Percentiles rank a stretch among this genome's conserved stretches.
These are phyloP conservation scores for Sporisorium reilianum DNA, from an alignment of 1,284 basidiomycete genomes.

Conservation along the genomic window DNA sequence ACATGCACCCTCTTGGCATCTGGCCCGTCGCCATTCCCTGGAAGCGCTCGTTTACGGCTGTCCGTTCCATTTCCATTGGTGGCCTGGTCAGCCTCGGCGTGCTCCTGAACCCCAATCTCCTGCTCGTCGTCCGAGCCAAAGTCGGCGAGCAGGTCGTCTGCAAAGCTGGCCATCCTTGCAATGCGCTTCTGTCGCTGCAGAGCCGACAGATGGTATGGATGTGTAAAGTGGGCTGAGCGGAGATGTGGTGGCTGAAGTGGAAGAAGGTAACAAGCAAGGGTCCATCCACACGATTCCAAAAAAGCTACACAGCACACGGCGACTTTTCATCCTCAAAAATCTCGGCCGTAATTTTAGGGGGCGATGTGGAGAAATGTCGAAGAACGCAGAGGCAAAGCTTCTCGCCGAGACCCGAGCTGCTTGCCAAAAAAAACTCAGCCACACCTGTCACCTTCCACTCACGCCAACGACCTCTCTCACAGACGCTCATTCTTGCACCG, in stretches of 20 bases:
- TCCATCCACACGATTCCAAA: constrained; percentile 8
- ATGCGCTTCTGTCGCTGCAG: constrained; percentile 1
- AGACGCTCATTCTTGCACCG: neutral
- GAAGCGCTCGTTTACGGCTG: constrained; percentile 35
- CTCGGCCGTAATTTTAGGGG: constrained; percentile 3
- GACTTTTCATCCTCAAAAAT: constrained; percentile 4
- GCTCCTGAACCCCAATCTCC: constrained; percentile 64
- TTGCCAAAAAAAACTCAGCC: constrained; percentile 28
- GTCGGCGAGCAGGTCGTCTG: constrained; percentile 88
- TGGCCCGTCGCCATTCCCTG: constrained; percentile 72
- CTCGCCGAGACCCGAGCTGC: constrained; percentile 15
- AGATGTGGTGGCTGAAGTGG: neutral
- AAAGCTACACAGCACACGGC: neutral
- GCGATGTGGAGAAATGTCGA: constrained; percentile 19
- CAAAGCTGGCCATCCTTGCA: constrained; percentile 72
- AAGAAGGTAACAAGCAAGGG: constrained; percentile 10
- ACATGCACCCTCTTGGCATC: constrained; percentile 31
- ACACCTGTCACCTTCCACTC: neutral
- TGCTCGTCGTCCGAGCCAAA: constrained; percentile 73
- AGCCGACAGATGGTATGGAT: neutral
- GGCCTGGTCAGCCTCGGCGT: constrained; percentile 63
- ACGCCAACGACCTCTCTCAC: no score
- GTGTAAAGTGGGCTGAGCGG: neutral
- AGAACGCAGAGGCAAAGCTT: constrained; percentile 8
- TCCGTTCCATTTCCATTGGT: constrained; percentile 71